Conservation (phyloP, 805 yeast genomes). For the Ogataea kodamae region DNA sequence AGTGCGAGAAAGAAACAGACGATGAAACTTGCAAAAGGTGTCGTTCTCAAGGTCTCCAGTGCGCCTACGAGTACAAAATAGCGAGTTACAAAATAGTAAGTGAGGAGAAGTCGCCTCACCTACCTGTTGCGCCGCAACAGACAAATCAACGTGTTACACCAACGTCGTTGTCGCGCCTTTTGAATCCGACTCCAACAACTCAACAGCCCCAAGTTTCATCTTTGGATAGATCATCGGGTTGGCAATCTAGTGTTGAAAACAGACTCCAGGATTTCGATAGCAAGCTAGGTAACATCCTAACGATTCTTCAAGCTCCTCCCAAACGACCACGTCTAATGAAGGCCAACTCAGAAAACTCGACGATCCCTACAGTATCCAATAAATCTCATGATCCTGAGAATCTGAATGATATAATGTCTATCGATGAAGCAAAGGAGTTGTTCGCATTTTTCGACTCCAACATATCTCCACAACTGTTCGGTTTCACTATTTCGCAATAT, state of each 20-base stretch:
- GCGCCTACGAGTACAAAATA: constrained; percentile 54
- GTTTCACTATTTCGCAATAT: constrained; percentile 53
- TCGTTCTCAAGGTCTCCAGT: constrained; percentile 45
- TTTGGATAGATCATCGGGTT: constrained; percentile 11
- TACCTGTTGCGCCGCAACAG: background rate
- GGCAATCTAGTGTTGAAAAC: constrained; percentile 38
- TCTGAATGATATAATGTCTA: constrained; percentile 21
- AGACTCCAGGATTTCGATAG: constrained; percentile 38
- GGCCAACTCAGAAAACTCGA: constrained; percentile 3
- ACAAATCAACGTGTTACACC: background rate
- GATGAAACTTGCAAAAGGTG: constrained; percentile 59
- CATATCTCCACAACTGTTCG: constrained; percentile 63
- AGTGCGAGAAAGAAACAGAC: constrained; percentile 47
- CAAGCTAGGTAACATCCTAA: constrained; percentile 37
- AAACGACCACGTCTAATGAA: constrained; percentile 4
- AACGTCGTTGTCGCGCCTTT: constrained; percentile 16
- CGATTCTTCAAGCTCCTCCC: constrained; percentile 28
- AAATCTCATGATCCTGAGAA: background rate
- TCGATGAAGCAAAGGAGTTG: constrained; percentile 41
- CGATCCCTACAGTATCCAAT: no score
- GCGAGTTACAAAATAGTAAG: constrained; percentile 40
- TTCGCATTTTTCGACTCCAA: constrained; percentile 50
- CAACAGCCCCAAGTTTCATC: no score
- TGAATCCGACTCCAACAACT: constrained; percentile 12
- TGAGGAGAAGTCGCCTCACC: constrained; percentile 10